Conservation (phyloP, 805 yeast genomes). For the Pichia kluyveri region DNA sequence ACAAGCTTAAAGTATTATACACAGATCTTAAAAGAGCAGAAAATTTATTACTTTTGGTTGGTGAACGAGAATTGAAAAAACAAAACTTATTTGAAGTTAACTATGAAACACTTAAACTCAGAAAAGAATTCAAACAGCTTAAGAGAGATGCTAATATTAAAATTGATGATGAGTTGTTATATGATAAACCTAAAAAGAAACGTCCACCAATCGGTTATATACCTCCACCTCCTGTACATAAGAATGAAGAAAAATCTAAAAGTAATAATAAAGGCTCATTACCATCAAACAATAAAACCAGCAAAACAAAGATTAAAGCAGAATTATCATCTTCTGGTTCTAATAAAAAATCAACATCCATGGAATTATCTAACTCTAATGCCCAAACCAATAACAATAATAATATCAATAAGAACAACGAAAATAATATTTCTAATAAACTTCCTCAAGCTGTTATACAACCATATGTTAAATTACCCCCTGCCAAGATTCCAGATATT, state of each 20-base stretch:
- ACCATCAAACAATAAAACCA: not conserved
- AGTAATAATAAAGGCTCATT: not conserved
- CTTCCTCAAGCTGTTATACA: conserved; percentile 38
- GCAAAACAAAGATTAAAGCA: not conserved
- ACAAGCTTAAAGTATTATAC: conserved; percentile 64
- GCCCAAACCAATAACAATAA: not conserved
- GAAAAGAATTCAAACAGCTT: conserved; percentile 61
- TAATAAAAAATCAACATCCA: not conserved
- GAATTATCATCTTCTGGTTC: not conserved
- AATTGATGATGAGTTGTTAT: conserved; percentile 73
- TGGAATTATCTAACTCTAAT: not conserved
- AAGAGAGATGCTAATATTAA: conserved; percentile 69
- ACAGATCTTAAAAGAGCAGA: conserved; percentile 71
- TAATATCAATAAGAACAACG: not conserved
- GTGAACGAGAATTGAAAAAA: conserved; percentile 64
- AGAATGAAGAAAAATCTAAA: conserved; percentile 1
- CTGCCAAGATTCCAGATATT: conserved; percentile 89
- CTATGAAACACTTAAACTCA: conserved; percentile 55
- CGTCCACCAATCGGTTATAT: conserved; percentile 22
- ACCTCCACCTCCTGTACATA: conserved; percentile 4
- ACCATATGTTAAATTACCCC: conserved; percentile 80
- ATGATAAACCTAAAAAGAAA: conserved; percentile 56
- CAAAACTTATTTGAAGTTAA: conserved; percentile 56
- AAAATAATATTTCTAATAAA: not conserved
- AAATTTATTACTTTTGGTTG: conserved; percentile 56